These are phyloP conservation scores for Blastobotrys proliferans DNA, from an alignment of 1,139 yeast species.

Conservation along the genomic window DNA sequence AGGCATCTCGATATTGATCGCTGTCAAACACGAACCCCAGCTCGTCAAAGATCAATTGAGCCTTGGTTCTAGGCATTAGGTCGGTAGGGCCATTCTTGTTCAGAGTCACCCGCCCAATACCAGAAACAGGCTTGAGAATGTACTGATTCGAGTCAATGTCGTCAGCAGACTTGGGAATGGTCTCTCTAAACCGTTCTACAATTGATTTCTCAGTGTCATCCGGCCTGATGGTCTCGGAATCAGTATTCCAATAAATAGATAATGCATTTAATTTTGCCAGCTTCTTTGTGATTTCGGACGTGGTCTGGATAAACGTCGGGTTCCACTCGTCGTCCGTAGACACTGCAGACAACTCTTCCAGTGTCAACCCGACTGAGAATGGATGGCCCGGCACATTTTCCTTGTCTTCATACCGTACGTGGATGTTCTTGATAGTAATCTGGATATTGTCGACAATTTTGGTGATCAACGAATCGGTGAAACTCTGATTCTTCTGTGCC, in stretches of 20 bases:
- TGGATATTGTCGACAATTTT: slow-evolving; percentile 92
- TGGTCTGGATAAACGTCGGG: slow-evolving; percentile 76
- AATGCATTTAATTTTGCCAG: slow-evolving; percentile 70
- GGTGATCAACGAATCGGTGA: slow-evolving; percentile 81
- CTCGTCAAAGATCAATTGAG: slow-evolving; percentile 80
- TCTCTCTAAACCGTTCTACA: slow-evolving; percentile 32
- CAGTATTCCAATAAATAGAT: slow-evolving; percentile 84
- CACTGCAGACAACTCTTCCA: slow-evolving; percentile 84
- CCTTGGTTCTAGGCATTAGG: slow-evolving; percentile 64
- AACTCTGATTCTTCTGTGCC: slow-evolving; percentile 63
- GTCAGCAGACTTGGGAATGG: slow-evolving; percentile 27
- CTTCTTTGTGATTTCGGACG: slow-evolving; percentile 68
- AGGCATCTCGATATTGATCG: slow-evolving; percentile 74
- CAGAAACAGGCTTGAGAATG: slow-evolving; percentile 82
- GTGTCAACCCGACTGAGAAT: slow-evolving; percentile 76
- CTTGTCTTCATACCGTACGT: slow-evolving; percentile 84
- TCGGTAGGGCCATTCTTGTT: slow-evolving; percentile 75
- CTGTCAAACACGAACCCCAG: slow-evolving; percentile 82
- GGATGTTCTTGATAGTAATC: slow-evolving; percentile 87
- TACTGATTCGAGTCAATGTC: slow-evolving; percentile 48
- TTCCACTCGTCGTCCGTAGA: slow-evolving; percentile 84
- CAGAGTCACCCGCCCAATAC: slow-evolving; percentile 75
- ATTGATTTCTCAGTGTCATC: slow-evolving; percentile 24
- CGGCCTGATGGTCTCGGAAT: slow-evolving; percentile 40
- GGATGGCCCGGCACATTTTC: slow-evolving; percentile 49